phyloP scores from a whole-genome alignment of 106 monocot species.

The Platanthera zijinensis region DNA sequence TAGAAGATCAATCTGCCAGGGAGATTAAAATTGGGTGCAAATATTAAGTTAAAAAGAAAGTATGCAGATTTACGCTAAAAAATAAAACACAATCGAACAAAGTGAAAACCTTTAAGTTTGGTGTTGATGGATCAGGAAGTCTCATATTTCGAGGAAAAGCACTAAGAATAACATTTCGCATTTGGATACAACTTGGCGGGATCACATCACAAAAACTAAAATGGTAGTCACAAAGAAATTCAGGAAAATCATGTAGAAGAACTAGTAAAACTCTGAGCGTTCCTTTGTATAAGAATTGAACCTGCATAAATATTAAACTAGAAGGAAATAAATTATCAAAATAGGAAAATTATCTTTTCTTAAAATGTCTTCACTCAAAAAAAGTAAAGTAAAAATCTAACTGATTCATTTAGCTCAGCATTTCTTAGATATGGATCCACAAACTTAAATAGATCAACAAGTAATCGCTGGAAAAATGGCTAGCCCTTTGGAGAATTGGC shows the following conservation, averaged over 20 bases:
- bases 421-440: conserved; percentile 90
- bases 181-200: conserved; percentile 87
- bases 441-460: conserved; percentile 90
- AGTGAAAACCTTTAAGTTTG: conserved; percentile 69
- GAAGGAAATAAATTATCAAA: not conserved
- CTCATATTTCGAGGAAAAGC: conserved; percentile 96
- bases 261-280: conserved; percentile 87
- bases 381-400: conserved; percentile 20
- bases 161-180: conserved; percentile 98
- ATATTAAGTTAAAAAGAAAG: no score
- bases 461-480: conserved; percentile 83
- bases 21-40: no score
- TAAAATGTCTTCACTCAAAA: not conserved
- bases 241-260: conserved; percentile 92
- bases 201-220: conserved; percentile 99
- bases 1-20: no score
- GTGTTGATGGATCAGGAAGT: conserved; percentile 90
- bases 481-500: conserved; percentile 73
- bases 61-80: no score
- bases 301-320: conserved; percentile 24
- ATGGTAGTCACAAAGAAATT: conserved; percentile 94
- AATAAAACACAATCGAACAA: not conserved
- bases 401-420: conserved; percentile 75
- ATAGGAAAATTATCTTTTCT: no score
- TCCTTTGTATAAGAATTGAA: conserved; percentile 79